Conservation (phyloP, 306 rosid genomes). For the Betula pendula region DNA sequence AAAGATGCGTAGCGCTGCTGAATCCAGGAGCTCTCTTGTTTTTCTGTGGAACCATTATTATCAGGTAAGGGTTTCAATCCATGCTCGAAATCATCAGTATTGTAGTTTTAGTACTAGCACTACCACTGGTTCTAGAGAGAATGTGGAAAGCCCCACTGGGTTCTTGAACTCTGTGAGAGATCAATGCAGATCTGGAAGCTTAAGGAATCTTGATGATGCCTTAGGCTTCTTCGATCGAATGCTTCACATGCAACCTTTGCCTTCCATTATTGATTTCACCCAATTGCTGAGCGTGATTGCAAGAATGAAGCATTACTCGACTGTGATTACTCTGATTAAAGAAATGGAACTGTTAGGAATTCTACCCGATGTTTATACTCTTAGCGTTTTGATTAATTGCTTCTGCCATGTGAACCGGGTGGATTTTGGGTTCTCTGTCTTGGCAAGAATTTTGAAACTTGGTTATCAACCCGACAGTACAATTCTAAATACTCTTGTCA, state of each 20-base stretch:
- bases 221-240: too few relatives aligned
- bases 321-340: conserved; percentile 35
- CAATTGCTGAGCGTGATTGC: conserved; percentile 31
- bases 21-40: too few relatives aligned
- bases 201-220: too few relatives aligned
- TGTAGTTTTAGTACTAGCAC: too few relatives aligned
- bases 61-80: too few relatives aligned
- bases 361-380: conserved; percentile 27
- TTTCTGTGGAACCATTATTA: too few relatives aligned
- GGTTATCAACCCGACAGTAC: conserved; percentile 35
- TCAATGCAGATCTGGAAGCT: conserved; percentile 22
- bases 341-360: conserved; percentile 9
- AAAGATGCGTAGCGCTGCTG: too few relatives aligned
- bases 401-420: conserved; percentile 30
- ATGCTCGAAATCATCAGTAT: too few relatives aligned
- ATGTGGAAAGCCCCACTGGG: not conserved
- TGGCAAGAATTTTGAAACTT: conserved; percentile 37
- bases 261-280: too few relatives aligned
- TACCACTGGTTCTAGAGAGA: too few relatives aligned
- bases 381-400: conserved; percentile 36
- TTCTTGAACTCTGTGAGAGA: conserved; percentile 29
- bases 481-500: conserved; percentile 37
- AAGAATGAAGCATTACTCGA: conserved; percentile 6
- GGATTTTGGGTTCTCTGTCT: conserved; percentile 36
- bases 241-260: too few relatives aligned